Percentiles rank a stretch among this genome's conserved stretches.
Conservation (phyloP, 306 rosid genomes). For the Vicia faba region DNA sequence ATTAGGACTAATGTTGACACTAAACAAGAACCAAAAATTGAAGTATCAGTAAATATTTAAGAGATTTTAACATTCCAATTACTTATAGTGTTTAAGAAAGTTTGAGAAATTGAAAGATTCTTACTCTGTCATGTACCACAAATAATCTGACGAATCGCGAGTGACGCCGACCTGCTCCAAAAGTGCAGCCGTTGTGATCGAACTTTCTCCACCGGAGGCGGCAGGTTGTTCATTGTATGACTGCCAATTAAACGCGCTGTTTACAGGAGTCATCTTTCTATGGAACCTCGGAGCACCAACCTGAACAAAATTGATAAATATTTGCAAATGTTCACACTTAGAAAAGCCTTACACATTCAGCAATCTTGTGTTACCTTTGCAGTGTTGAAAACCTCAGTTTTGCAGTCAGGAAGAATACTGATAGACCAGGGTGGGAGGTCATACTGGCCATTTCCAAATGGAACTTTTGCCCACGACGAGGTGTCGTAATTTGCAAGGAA, state of each 20-base stretch:
- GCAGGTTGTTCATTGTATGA: slow-evolving; percentile 63
- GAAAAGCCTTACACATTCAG: slow-evolving; percentile 4
- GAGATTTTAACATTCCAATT: slow-evolving; percentile 26
- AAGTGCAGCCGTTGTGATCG: slow-evolving; percentile 54
- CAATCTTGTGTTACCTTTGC: slow-evolving; percentile 60
- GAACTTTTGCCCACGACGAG: slow-evolving; percentile 47
- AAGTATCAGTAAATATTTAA: slow-evolving; percentile 22
- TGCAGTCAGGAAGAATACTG: slow-evolving; percentile 86
- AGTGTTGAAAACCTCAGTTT: slow-evolving; percentile 71
- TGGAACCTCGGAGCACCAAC: slow-evolving; percentile 52
- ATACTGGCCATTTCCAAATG: slow-evolving; percentile 60
- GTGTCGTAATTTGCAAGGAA: slow-evolving; percentile 77
- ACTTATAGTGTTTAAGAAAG: not conserved
- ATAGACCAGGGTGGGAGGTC: slow-evolving; percentile 87
- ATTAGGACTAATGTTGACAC: slow-evolving; percentile 61
- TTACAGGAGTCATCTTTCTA: slow-evolving; percentile 47
- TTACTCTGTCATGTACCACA: slow-evolving; percentile 93
- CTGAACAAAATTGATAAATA: slow-evolving; percentile 45
- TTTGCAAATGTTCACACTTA: slow-evolving; percentile 3
- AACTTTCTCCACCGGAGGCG: slow-evolving; percentile 43
- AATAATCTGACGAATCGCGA: slow-evolving; percentile 68
- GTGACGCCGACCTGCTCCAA: slow-evolving; percentile 78
- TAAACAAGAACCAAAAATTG: slow-evolving; percentile 28
- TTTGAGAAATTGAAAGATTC: slow-evolving; percentile 34
- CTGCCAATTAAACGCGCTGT: slow-evolving; percentile 54